Conservation (phyloP, 116 monocot species). For the Iris pallida region DNA sequence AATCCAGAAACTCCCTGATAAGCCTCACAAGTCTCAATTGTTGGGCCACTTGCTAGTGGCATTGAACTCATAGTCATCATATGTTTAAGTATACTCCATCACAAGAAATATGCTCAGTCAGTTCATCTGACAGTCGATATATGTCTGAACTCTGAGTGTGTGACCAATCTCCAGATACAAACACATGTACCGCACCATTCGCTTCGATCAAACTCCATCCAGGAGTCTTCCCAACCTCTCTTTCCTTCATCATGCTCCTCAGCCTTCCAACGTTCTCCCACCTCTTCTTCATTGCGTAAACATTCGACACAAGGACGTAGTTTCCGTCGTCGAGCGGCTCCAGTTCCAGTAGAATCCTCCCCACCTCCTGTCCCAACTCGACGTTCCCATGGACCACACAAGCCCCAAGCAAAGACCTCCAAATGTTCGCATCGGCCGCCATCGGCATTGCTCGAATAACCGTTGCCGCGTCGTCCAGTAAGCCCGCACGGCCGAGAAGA, state of each 20-base stretch:
- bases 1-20: no score
- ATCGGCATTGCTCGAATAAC: constrained; percentile 19
- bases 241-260: constrained; percentile 24
- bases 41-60: no score
- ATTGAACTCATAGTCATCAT: no score
- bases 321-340: constrained; percentile 22
- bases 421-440: constrained; percentile 8
- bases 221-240: constrained; percentile 25
- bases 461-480: constrained; percentile 13
- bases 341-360: constrained; percentile 15
- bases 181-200: constrained; percentile 19
- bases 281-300: constrained; percentile 20
- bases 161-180: constrained; percentile 20
- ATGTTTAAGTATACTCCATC: neutral
- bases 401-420: constrained; percentile 20
- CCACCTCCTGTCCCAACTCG: constrained; percentile 15
- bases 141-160: constrained; percentile 20
- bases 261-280: constrained; percentile 32
- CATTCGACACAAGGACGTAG: constrained; percentile 26
- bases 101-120: constrained; percentile 1
- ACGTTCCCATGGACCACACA: constrained; percentile 18
- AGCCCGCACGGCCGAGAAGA: constrained; percentile 17
- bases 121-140: constrained; percentile 13
- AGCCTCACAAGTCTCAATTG: no score
- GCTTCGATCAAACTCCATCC: constrained; percentile 43